Percentiles rank a stretch among this genome's conserved stretches.
These are phyloP conservation scores for Neurospora intermedia DNA, from an alignment of 495 filamentous ascomycete species.

Conservation along the genomic window DNA sequence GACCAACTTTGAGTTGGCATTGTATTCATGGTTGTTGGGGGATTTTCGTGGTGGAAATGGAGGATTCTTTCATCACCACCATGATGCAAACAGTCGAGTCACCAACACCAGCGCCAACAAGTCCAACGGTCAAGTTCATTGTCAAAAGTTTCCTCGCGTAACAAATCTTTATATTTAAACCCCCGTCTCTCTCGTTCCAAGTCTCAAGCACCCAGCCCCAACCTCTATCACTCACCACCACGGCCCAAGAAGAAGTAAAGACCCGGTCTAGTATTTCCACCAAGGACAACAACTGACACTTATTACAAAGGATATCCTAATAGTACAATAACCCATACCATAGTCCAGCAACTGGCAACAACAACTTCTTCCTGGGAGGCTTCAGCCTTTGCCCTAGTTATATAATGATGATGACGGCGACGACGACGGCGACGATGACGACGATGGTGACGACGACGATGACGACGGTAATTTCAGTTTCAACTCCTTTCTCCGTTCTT, in stretches of 20 bases:
- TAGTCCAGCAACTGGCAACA: background rate
- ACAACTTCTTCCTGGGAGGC: background rate
- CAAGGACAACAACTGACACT: background rate
- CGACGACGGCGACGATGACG: background rate
- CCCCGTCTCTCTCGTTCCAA: too few relatives aligned
- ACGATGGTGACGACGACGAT: background rate
- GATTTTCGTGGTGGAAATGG: too few relatives aligned
- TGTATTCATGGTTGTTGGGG: too few relatives aligned
- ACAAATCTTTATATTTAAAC: too few relatives aligned
- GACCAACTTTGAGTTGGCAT: too few relatives aligned
- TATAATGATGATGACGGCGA: background rate
- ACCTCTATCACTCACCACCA: background rate
- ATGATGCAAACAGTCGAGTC: too few relatives aligned
- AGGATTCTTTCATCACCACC: too few relatives aligned
- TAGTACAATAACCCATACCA: constrained; percentile 6
- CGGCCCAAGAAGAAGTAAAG: background rate
- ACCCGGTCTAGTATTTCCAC: background rate
- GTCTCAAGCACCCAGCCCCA: too few relatives aligned
- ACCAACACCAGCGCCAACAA: too few relatives aligned
- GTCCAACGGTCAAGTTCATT: too few relatives aligned
- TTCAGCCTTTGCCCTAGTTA: background rate
- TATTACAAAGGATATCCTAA: constrained; percentile 13
- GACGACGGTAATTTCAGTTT: background rate
- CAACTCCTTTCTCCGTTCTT: background rate
- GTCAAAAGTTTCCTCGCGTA: too few relatives aligned